A percentile compares a stretch with the other conserved stretches of the same genome.
Evolutionary conservation across 2,329 filamentous ascomycete genomes (phyloP).

Genomic region (Pseudocercospora fuligena): DNA sequence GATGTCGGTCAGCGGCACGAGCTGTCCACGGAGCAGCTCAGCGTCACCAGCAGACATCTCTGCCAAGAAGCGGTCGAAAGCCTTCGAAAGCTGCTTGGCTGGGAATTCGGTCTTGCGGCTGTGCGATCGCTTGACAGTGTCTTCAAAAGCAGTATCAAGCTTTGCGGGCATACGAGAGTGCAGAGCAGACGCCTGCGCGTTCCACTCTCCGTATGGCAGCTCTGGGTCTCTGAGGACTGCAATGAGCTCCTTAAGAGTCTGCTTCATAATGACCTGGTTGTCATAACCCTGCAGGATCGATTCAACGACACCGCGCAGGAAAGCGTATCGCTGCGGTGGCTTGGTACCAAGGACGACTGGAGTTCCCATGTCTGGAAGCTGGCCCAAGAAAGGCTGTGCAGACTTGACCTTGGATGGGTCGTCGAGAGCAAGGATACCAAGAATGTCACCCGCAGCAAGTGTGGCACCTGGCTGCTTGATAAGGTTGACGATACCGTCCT

Average conservation of each 20-base stretch:
- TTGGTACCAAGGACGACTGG: slow-evolving; percentile 90
- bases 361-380: slow-evolving; percentile 83
- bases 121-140: slow-evolving; percentile 84
- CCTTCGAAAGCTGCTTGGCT: slow-evolving; percentile 82
- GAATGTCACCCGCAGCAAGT: slow-evolving; percentile 94
- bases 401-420: slow-evolving; percentile 97
- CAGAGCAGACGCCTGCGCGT: slow-evolving; percentile 92
- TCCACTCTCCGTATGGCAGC: slow-evolving; percentile 95
- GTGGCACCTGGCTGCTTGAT: slow-evolving; percentile 99
- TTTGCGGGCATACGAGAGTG: slow-evolving; percentile 97
- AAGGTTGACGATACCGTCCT: slow-evolving; percentile 94
- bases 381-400: slow-evolving; percentile 88
- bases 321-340: slow-evolving; percentile 82
- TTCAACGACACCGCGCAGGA: slow-evolving; percentile 75
- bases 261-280: slow-evolving; percentile 94
- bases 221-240: slow-evolving; percentile 87
- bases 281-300: slow-evolving; percentile 94
- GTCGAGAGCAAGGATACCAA: slow-evolving; percentile 94
- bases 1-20: slow-evolving; percentile 77
- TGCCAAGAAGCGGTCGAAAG: slow-evolving; percentile 84
- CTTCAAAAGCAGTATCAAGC: slow-evolving; percentile 79
- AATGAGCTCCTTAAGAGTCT: slow-evolving; percentile 85
- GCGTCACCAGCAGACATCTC: slow-evolving; percentile 76
- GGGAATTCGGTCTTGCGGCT: slow-evolving; percentile 85
- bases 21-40: slow-evolving; percentile 71